Evolutionary conservation across 345 rosid species (phyloP).

Genomic region (Hibiscus trionum): DNA sequence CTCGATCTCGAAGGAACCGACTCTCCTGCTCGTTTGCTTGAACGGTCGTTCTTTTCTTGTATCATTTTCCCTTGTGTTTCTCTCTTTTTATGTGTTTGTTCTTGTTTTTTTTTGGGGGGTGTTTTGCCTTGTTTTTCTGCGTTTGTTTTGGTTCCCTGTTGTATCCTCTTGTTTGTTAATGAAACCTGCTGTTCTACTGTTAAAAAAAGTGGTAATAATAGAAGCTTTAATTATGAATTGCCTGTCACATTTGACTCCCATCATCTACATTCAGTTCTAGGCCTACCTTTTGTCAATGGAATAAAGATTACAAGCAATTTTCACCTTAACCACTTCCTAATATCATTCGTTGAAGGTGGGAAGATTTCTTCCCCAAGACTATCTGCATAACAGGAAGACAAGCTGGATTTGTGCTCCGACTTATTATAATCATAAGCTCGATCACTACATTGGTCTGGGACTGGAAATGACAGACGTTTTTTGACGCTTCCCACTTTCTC

Average conservation of each 20-base stretch:
- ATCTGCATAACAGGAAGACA: constrained; percentile 29
- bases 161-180: no score
- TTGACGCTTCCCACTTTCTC: constrained; percentile 25
- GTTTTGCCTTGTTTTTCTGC: no score
- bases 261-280: not conserved
- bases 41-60: no score
- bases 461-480: constrained; percentile 37
- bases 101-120: no score
- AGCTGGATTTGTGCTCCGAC: constrained; percentile 23
- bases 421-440: constrained; percentile 14
- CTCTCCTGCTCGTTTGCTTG: no score
- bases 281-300: not conserved
- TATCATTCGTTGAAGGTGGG: constrained; percentile 34
- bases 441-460: not conserved
- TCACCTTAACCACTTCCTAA: constrained; percentile 24
- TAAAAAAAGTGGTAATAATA: not conserved
- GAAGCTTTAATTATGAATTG: not conserved
- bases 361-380: constrained; percentile 30
- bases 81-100: no score
- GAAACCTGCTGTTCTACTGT: no score
- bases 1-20: no score
- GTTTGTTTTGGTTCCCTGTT: no score
- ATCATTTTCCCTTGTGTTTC: no score
- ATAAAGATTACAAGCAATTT: not conserved
- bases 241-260: not conserved